Conservation (phyloP, 2,329 filamentous ascomycete genomes). For the Aspergillus nomiae region DNA sequence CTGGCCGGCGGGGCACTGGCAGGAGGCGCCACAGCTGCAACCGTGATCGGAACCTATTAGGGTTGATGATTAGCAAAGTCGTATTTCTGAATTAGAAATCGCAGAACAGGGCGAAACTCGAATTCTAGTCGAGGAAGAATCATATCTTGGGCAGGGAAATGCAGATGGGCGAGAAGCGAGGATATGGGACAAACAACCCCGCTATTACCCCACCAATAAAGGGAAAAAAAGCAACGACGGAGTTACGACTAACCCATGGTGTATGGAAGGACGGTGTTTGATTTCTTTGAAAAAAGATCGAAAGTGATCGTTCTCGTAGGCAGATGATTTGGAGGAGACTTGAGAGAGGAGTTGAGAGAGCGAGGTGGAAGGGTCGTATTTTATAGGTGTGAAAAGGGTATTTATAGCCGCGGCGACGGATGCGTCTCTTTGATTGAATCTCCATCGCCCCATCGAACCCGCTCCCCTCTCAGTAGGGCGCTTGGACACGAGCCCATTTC, state of each 20-base stretch:
- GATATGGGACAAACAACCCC: conserved; percentile 5
- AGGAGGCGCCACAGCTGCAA: conserved; percentile 45
- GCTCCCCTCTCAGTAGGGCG: not conserved
- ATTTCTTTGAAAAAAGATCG: not conserved
- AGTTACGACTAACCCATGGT: not conserved
- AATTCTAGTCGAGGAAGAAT: not conserved
- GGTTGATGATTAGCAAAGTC: conserved; percentile 3
- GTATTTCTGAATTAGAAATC: not conserved
- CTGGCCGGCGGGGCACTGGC: conserved; percentile 43
- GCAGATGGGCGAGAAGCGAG: not conserved
- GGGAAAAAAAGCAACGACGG: not conserved
- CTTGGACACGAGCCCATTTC: conserved; percentile 27
- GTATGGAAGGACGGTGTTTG: not conserved
- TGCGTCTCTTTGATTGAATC: not conserved
- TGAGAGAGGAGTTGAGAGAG: not conserved
- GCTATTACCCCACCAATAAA: conserved; percentile 2
- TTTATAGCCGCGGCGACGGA: not conserved
- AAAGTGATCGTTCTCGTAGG: not conserved
- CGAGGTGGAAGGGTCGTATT: not conserved
- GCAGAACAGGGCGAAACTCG: not conserved
- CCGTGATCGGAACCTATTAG: conserved; percentile 35
- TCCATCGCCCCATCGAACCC: not conserved
- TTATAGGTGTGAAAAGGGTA: not conserved
- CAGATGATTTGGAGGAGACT: not conserved
- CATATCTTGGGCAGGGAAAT: not conserved